phyloP scores from a whole-genome alignment of 2,329 filamentous ascomycete species.

The Microsporum audouinii region DNA sequence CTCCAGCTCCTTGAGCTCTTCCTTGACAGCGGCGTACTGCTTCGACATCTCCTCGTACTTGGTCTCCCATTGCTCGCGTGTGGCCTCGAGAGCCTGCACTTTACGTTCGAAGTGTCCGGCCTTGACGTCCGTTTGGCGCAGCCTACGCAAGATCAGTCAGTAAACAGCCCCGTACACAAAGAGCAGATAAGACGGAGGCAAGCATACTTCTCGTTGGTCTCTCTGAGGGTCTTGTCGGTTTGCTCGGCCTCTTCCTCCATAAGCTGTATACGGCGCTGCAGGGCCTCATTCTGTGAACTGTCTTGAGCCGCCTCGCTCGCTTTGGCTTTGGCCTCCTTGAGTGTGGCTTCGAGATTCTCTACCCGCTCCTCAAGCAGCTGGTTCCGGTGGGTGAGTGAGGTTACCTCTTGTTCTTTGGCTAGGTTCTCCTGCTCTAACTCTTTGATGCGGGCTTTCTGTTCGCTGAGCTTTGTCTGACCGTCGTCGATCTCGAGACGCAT shows the following conservation, averaged over 20 bases:
- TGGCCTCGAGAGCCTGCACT: conserved; percentile 86
- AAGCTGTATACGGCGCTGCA: conserved; percentile 85
- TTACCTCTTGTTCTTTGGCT: conserved; percentile 95
- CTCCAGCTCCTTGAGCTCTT: conserved; percentile 86
- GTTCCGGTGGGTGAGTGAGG: conserved; percentile 92
- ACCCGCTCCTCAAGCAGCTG: conserved; percentile 77
- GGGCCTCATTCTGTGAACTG: conserved; percentile 79
- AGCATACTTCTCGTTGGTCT: conserved; percentile 95
- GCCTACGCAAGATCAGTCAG: conserved; percentile 43
- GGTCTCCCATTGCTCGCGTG: conserved; percentile 86
- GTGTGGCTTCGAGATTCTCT: conserved; percentile 74
- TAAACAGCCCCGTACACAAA: neutral
- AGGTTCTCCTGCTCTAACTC: conserved; percentile 86
- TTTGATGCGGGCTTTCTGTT: conserved; percentile 81
- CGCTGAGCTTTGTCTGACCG: conserved; percentile 67
- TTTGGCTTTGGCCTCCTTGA: conserved; percentile 79
- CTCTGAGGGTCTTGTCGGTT: conserved; percentile 88
- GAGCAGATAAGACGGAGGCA: conserved; percentile 1
- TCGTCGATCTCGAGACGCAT: conserved; percentile 92
- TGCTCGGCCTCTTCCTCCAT: conserved; percentile 97
- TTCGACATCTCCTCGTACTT: conserved; percentile 97
- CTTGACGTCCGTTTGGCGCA: conserved; percentile 98
- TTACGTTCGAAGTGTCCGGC: conserved; percentile 98
- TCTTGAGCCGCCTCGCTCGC: conserved; percentile 72
- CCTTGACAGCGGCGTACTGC: conserved; percentile 73